phyloP scores from a whole-genome alignment of 2,329 filamentous ascomycete species.

The Colletotrichum spinosum region DNA sequence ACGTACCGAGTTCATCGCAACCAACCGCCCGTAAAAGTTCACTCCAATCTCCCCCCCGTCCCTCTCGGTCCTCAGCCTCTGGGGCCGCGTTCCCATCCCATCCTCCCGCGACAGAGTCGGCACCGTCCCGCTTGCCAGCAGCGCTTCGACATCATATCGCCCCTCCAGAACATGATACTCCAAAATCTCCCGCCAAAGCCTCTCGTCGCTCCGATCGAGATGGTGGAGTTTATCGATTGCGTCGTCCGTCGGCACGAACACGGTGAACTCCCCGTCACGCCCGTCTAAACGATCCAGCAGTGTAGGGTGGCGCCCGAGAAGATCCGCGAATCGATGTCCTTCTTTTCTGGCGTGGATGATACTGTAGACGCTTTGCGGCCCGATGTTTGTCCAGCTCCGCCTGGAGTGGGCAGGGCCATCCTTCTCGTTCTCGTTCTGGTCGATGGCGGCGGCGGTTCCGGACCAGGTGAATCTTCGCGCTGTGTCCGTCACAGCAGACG shows the following conservation, averaged over 20 bases:
- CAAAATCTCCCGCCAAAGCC: slow-evolving; percentile 56
- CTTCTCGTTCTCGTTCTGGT: too few relatives aligned
- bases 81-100: slow-evolving; percentile 7
- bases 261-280: not conserved
- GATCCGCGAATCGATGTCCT: slow-evolving; percentile 1
- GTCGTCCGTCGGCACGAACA: slow-evolving; percentile 23
- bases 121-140: not conserved
- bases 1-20: slow-evolving; percentile 9
- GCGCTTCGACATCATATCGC: not conserved
- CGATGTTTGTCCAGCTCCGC: too few relatives aligned
- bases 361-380: too few relatives aligned
- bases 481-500: not conserved
- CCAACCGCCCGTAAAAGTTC: slow-evolving; percentile 20
- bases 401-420: too few relatives aligned
- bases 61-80: not conserved
- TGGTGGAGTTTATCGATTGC: slow-evolving; percentile 9
- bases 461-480: slow-evolving; percentile 3
- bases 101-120: slow-evolving; percentile 1
- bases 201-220: not conserved
- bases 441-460: not conserved
- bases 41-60: not conserved
- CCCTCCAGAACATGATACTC: slow-evolving; percentile 28
- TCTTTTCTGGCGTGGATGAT: not conserved
- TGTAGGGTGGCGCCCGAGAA: slow-evolving; percentile 4
- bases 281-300: not conserved